A percentile compares a stretch with the other conserved stretches of the same genome.
These are phyloP conservation scores for Dioscorea alata DNA, from an alignment of 106 monocot species.

Conservation along the genomic window DNA sequence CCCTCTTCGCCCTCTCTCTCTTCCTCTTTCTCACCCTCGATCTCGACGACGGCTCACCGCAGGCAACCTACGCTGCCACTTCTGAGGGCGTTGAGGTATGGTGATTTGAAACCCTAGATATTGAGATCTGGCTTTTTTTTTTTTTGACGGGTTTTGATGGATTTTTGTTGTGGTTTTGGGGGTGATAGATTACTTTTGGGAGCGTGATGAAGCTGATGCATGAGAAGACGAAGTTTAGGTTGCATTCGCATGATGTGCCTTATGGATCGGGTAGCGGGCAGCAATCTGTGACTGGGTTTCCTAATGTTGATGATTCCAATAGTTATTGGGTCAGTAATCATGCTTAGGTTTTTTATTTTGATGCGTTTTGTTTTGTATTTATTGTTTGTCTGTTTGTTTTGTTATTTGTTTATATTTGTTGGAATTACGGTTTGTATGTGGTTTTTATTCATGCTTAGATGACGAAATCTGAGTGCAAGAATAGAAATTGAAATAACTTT, in stretches of 20 bases:
- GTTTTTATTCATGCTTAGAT: no score
- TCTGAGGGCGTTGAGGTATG: constrained; percentile 52
- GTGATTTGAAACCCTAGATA: background rate
- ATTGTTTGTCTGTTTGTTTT: background rate
- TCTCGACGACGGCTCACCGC: constrained; percentile 33
- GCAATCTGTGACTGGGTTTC: constrained; percentile 82
- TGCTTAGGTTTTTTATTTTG: background rate
- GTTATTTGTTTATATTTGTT: no score
- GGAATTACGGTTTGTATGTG: no score
- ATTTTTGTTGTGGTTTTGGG: background rate
- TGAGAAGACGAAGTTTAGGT: constrained; percentile 64
- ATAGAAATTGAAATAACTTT: no score
- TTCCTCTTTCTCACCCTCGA: constrained; percentile 49
- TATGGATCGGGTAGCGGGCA: constrained; percentile 88
- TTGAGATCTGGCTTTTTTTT: background rate
- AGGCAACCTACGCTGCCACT: constrained; percentile 19
- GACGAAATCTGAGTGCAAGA: no score
- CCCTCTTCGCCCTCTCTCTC: constrained; percentile 45
- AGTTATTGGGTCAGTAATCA: constrained; percentile 68
- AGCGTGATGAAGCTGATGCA: constrained; percentile 78
- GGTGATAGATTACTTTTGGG: constrained; percentile 59
- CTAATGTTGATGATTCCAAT: constrained; percentile 71
- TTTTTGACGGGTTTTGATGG: background rate
- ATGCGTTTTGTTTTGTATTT: background rate
- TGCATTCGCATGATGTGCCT: constrained; percentile 89